Evolutionary conservation across 1,284 basidiomycete genomes (phyloP), one percentile per base, ranked within the genome.

Genomic region (Schizopora paradoxa): DNA sequence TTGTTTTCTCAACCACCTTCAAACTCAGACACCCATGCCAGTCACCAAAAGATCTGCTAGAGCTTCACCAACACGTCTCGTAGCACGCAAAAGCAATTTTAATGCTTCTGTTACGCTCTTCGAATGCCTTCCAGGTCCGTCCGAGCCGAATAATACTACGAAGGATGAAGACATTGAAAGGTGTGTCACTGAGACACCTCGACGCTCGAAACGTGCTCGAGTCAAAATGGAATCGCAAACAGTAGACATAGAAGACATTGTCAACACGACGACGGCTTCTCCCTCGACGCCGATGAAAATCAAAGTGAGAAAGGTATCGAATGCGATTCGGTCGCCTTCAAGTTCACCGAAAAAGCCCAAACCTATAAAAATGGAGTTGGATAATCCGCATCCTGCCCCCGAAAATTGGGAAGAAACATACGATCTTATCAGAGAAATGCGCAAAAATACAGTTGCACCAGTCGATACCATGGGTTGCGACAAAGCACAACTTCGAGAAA

Each of bases 401-500:
- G 60, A 67, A 23, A 65, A 66, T 34, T 95, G 92, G 92, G 67
- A 68, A 41, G 81, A 88, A 49, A 76, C 77, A 11, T 95, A 92
- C 57, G 73, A 76, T 29, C 66, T 77, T 1, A 92, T 96, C 43
- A 79, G 82, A 57, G 71, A 74, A 41, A 93, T 94, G 87, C 73
- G 91, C 5, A 68, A 77, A 18, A 68, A 70, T 2, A 75, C 84
- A 23, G 66, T 76, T 0, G 92, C 92, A 0, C 91, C 93, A 0
- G 92, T 96, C 3, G 92, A 97, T 58, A 89, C 85, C 0, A 92
- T 94, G 92, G 89, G 89, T 0, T 94, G 85, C 59, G 83, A 84
- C 37, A 72, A 72, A 46, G 85, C 83, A 1, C 79, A 87, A 50
- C 58, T 61, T 32, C 67, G 69, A 40, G 81, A 88, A 55, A 65